Conservation (phyloP, 1,139 yeast species). For the Arxiozyma telluris region DNA sequence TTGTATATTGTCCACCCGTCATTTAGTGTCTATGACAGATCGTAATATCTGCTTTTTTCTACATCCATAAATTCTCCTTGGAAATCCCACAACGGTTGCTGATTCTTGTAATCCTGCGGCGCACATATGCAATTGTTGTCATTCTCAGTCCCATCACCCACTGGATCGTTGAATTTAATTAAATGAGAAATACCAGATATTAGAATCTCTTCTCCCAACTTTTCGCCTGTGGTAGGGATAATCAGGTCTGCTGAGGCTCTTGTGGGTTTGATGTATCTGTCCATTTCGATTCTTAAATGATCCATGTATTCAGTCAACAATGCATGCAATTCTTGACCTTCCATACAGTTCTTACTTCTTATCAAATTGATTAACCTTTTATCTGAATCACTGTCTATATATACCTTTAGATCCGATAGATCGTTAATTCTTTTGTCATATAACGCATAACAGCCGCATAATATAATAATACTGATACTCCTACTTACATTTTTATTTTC, state of each 20-base stretch:
- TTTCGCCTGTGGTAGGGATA: constrained; percentile 52
- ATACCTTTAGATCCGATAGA: constrained; percentile 58
- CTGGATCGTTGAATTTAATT: constrained; percentile 19
- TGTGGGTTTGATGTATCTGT: constrained; percentile 63
- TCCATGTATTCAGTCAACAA: constrained; percentile 55
- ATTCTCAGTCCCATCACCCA: background rate
- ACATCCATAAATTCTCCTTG: constrained; percentile 38
- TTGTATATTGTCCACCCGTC: no score
- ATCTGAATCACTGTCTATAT: constrained; percentile 82
- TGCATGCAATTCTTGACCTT: constrained; percentile 34
- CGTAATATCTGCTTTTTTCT: constrained; percentile 47
- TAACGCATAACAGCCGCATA: constrained; percentile 77
- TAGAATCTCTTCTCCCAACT: constrained; percentile 49
- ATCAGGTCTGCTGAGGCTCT: constrained; percentile 74
- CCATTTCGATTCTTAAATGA: constrained; percentile 68
- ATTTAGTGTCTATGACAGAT: constrained; percentile 18
- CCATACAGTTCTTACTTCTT: constrained; percentile 29
- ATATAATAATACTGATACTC: constrained; percentile 12
- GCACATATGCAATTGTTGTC: background rate
- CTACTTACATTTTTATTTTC: no score
- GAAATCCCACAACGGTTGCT: constrained; percentile 24
- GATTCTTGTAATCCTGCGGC: background rate
- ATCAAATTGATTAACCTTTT: constrained; percentile 73
- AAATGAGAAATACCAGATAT: constrained; percentile 62
- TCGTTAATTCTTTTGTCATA: constrained; percentile 53